These are phyloP conservation scores for Macadamia integrifolia DNA, from an alignment of 164 flowering plant species.

Conservation along the genomic window DNA sequence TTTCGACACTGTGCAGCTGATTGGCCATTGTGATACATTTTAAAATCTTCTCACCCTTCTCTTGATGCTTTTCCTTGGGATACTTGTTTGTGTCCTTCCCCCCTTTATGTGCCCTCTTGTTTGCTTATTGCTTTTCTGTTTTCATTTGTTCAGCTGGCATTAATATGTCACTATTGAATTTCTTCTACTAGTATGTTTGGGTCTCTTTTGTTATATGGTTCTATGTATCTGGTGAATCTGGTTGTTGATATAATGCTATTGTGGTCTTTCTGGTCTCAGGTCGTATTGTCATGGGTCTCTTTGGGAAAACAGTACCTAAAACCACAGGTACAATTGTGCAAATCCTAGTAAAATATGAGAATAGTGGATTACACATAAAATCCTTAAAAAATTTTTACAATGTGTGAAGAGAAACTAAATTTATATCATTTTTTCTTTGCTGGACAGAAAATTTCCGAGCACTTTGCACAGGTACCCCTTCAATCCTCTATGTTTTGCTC, in stretches of 20 bases:
- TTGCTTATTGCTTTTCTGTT: too few relatives aligned
- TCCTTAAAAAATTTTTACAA: background rate
- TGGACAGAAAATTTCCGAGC: conserved; percentile 86
- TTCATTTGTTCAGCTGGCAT: too few relatives aligned
- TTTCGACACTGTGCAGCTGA: too few relatives aligned
- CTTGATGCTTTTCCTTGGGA: too few relatives aligned
- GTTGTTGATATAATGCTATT: background rate
- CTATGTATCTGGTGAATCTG: background rate
- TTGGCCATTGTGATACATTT: too few relatives aligned
- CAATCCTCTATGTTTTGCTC: background rate
- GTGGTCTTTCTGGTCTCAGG: conserved; percentile 36
- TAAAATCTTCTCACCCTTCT: too few relatives aligned
- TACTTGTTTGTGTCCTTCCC: too few relatives aligned
- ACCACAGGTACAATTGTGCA: conserved; percentile 42
- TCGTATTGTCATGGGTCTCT: conserved; percentile 80
- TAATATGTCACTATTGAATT: background rate
- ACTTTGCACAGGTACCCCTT: conserved; percentile 73
- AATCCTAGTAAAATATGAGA: background rate
- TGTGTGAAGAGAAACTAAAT: background rate
- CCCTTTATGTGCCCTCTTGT: too few relatives aligned
- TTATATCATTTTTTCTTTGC: conserved; percentile 7
- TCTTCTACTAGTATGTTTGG: background rate
- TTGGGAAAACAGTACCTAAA: conserved; percentile 86
- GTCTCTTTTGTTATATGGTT: background rate
- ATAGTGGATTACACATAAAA: background rate